These are phyloP conservation scores for Narthecium ossifragum DNA, from an alignment of 106 monocot species.

Conservation along the genomic window DNA sequence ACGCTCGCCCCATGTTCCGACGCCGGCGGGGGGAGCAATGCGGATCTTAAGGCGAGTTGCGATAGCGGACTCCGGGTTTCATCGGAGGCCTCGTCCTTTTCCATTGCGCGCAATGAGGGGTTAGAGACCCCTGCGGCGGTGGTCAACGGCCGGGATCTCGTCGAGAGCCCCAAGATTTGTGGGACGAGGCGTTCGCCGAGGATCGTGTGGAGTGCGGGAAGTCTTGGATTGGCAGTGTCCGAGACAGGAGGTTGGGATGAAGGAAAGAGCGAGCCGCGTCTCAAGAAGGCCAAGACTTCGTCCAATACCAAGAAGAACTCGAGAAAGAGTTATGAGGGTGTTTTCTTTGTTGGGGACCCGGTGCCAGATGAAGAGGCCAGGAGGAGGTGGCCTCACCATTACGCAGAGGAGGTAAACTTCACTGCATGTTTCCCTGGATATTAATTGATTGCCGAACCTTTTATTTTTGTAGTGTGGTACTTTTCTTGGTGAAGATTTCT, in stretches of 20 bases:
- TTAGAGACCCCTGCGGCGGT: background rate
- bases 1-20: no score
- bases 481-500: no score
- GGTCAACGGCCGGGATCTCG: no score
- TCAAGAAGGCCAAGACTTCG: background rate
- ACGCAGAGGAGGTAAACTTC: background rate
- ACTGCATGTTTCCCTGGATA: background rate
- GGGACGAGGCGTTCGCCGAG: background rate
- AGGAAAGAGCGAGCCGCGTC: background rate
- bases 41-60: no score
- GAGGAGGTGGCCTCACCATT: background rate
- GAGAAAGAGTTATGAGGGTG: background rate
- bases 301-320: background rate
- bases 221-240: background rate
- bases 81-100: no score
- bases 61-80: no score
- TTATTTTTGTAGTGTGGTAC: background rate
- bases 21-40: no score
- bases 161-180: no score
- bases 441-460: background rate
- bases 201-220: background rate
- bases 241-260: background rate
- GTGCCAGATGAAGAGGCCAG: constrained; percentile 2
- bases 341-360: background rate
- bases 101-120: background rate